Evolutionary conservation across 2,329 filamentous ascomycete genomes (phyloP), one percentile per base, ranked within the genome.

Genomic region (Westerdykella ornata): DNA sequence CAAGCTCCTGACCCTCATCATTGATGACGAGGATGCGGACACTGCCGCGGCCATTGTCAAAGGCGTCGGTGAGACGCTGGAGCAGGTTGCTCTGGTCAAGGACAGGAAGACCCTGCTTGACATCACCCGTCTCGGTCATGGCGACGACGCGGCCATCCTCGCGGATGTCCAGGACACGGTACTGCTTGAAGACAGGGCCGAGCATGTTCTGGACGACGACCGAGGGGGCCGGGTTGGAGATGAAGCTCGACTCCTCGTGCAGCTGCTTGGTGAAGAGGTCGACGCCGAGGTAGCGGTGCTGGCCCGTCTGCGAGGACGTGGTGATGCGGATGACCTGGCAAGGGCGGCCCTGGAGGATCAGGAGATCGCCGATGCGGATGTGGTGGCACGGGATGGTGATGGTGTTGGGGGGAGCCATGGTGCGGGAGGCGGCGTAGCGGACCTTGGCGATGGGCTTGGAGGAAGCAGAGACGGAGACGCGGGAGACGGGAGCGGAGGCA

Each of bases 251-350:
- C 84, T 98, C 92, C 77, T 98, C 92, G 67, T 97, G 88, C 55
- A 98, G 81, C 77, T 97, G 88, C 81, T 95, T 94, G 79, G 89
- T 96, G 87, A 98, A 98, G 65, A 98, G 85, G 73, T 98, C 92
- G 58, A 98, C 92, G 81, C 92, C 92, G 52, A 98, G 86, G 81
- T 97, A 98, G 69, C 92, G 87, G 84, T 98, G 90, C 81, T 98
- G 92, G 70, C 92, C 92, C 49, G 92, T 98, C 76, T 94, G 90
- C 57, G 87, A 80, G 44, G 90, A 97, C 73, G 89, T 95, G 57
- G 88, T 95, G 83, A 98, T 96, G 70, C 90, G 90, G 78, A 98
- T 98, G 71, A 98, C 90, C 81, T 98, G 92, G 85, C 88, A 97
- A 65, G 92, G 89, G 61, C 92, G 90, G 70, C 90, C 90, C 80